These are phyloP conservation scores for Arthromyces matolae DNA, from an alignment of 768 basidiomycete genomes.

Conservation along the genomic window DNA sequence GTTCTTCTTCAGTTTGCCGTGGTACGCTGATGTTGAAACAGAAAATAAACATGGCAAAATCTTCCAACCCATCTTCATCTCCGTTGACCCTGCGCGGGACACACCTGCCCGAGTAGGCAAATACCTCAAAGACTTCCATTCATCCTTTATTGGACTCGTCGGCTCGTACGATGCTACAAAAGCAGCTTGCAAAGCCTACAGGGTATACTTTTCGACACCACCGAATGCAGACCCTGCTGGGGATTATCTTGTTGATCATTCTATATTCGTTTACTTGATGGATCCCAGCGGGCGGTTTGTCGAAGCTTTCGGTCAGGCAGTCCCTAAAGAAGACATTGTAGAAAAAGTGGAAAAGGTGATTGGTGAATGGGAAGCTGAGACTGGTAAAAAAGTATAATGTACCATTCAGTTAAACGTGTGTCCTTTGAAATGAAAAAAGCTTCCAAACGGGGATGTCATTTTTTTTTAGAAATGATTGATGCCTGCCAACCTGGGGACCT, in stretches of 20 bases:
- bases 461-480: too few species aligned
- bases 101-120: slow-evolving; percentile 52
- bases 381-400: slow-evolving; percentile 30
- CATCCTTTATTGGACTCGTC: slow-evolving; percentile 81
- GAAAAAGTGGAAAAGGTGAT: slow-evolving; percentile 53
- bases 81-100: slow-evolving; percentile 95
- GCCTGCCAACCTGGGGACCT: slow-evolving; percentile 1
- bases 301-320: slow-evolving; percentile 92
- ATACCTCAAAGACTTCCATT: slow-evolving; percentile 86
- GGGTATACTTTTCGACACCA: slow-evolving; percentile 97
- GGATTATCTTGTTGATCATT: slow-evolving; percentile 96
- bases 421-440: not conserved
- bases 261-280: slow-evolving; percentile 98
- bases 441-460: slow-evolving; percentile 1
- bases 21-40: slow-evolving; percentile 26
- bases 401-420: not conserved
- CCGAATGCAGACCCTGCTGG: slow-evolving; percentile 82
- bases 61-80: slow-evolving; percentile 90
- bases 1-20: not conserved
- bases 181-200: slow-evolving; percentile 88
- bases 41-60: slow-evolving; percentile 67
- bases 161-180: slow-evolving; percentile 84
- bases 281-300: slow-evolving; percentile 92
- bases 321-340: slow-evolving; percentile 63
- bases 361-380: slow-evolving; percentile 39